A percentile compares a stretch with the other conserved stretches of the same genome.
Conservation (phyloP, 352 stramenopile genomes). For the Nothophytophthora sp. region DNA sequence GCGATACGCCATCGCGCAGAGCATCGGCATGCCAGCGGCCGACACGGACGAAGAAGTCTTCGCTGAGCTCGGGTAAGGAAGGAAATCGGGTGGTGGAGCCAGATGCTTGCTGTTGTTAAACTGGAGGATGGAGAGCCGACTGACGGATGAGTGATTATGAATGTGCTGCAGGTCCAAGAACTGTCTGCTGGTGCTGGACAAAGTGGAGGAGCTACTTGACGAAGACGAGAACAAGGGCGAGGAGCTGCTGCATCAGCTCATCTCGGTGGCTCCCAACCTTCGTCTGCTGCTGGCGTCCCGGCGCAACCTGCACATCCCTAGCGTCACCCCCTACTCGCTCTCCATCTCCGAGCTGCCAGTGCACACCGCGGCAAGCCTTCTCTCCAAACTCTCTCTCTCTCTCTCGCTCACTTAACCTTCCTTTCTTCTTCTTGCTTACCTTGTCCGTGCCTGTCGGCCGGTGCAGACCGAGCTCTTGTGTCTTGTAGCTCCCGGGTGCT, state of each 20-base stretch:
- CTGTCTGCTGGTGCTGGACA: conserved; percentile 77
- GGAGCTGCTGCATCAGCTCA: conserved; percentile 66
- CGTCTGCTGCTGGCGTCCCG: conserved; percentile 71
- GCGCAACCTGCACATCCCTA: conserved; percentile 73
- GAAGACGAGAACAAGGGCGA: conserved; percentile 75
- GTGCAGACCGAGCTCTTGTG: conserved; percentile 68
- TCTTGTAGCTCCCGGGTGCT: conserved; percentile 66
- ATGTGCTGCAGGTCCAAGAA: conserved; percentile 46
- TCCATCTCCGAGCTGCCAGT: conserved; percentile 74
- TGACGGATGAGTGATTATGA: conserved; percentile 2
- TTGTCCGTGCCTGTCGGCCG: no score
- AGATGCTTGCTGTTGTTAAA: no score
- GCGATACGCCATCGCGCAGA: conserved; percentile 80
- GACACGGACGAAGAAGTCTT: conserved; percentile 83
- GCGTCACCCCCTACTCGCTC: conserved; percentile 77
- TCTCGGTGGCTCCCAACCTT: conserved; percentile 69
- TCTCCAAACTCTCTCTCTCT: not conserved
- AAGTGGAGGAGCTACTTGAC: conserved; percentile 79
- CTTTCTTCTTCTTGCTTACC: conserved; percentile 1
- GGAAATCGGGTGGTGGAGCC: no score
- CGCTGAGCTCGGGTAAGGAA: conserved; percentile 55
- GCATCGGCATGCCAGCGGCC: conserved; percentile 69
- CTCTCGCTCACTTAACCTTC: not conserved
- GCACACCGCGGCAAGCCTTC: conserved; percentile 51
- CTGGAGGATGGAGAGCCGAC: no score